A percentile compares a stretch with the other conserved stretches of the same genome.
Evolutionary conservation across 179 eudicot species (phyloP).

Genomic region (Silene coronaria): DNA sequence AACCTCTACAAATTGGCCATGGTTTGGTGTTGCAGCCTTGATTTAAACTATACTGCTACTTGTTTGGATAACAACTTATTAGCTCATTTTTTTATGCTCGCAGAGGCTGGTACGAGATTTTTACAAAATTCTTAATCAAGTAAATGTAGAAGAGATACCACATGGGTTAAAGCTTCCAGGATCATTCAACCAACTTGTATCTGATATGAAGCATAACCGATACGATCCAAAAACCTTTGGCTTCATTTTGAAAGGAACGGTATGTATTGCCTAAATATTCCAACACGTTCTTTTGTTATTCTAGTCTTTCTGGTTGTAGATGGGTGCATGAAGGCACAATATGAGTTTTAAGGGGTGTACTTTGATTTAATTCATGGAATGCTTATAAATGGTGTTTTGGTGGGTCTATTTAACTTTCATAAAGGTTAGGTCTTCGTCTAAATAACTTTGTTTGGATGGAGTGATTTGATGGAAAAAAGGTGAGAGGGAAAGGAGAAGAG

Average conservation of each 20-base stretch:
- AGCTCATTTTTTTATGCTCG: conserved; percentile 18
- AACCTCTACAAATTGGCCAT: background rate
- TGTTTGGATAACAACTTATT: background rate
- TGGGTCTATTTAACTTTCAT: background rate
- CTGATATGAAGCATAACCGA: conserved; percentile 76
- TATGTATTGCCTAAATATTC: conserved; percentile 31
- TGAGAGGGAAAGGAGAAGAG: background rate
- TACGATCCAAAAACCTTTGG: conserved; percentile 81
- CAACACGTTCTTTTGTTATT: background rate
- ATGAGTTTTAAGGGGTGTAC: background rate
- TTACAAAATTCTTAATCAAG: conserved; percentile 78
- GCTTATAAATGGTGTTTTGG: background rate
- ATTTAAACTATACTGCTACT: background rate
- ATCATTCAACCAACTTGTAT: conserved; percentile 67
- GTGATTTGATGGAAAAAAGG: background rate
- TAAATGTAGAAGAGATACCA: conserved; percentile 66
- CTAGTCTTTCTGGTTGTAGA: background rate
- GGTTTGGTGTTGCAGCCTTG: background rate
- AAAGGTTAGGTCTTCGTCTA: background rate
- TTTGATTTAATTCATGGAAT: background rate
- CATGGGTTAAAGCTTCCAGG: conserved; percentile 67
- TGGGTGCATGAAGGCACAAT: conserved; percentile 2
- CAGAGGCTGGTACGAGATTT: conserved; percentile 84
- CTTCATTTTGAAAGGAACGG: conserved; percentile 76
- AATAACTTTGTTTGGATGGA: background rate